Evolutionary conservation across 108 stramenopile genomes (phyloP), one percentile per base, ranked within the genome.

Genomic region (Pseudonitzschia delicatissima): DNA sequence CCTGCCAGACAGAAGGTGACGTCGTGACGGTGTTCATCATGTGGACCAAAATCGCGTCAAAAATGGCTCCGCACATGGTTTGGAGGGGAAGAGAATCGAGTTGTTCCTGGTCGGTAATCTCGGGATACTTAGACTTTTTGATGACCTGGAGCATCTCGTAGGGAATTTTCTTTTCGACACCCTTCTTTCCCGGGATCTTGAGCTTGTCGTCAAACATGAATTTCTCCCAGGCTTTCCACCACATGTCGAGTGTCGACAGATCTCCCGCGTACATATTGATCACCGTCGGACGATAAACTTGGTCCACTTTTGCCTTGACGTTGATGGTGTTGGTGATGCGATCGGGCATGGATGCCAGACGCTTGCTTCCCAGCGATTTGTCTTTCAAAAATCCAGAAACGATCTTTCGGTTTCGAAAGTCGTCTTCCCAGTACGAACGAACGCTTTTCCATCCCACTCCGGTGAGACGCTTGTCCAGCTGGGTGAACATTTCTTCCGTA

Each of bases 201-300:
- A 92, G 60, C 27, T 76, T 71, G 17, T 73, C 66, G 51, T 92
- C 87, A 76, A 97, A 97, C 88, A 95, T 94, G 76, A 97, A 97
- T 28, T 66, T 60, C 59, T 87, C 77, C 96, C 96, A 97, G 11
- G 82, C 87, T n/a, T 68, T 57, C 93, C 93, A 97, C 96, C 96
- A 97, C 53, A 67, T 45, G 8, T 76, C 74, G 18, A 90, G 62
- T 21, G 63, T 80, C 37, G 74, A 71, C 42, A 97, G 71, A 45
- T 89, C 88, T 8, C 84, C 91, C 21, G 71, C 83, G 66, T 95
- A 96, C 93, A 96, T 96, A 76, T 96, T 97, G 66, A 97, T 97
- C 15, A 96, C 92, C 28, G 96, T 96, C 20, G 96, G 96, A 12
- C 96, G 87, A 61, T 71, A 92, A 8, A 90, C 82, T 28, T 78